Conservation (phyloP, 305 asterid genomes). For the Fraxinus baroniana region DNA sequence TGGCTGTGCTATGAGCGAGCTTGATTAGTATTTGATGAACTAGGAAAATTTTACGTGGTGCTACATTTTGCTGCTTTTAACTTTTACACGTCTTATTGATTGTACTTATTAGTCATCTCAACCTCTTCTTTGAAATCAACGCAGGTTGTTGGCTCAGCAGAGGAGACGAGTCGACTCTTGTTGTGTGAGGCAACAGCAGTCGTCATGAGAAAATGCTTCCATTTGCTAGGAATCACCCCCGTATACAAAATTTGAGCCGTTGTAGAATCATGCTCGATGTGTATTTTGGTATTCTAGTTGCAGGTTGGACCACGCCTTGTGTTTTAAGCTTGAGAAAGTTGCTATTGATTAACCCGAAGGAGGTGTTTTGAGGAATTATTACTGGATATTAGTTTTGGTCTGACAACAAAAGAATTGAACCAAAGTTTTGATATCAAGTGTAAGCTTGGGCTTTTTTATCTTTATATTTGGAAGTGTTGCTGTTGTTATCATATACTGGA, state of each 20-base stretch:
- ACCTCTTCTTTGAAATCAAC: neutral
- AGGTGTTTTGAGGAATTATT: neutral
- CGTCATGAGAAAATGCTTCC: conserved; percentile 86
- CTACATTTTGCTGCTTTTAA: neutral
- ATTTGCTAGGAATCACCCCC: conserved; percentile 80
- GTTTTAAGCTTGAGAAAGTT: neutral
- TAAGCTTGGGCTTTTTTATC: neutral
- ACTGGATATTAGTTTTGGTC: neutral
- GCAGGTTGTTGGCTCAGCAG: conserved; percentile 82
- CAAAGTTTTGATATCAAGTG: neutral
- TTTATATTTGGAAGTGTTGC: neutral
- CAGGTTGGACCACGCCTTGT: neutral
- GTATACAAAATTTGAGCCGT: conserved; percentile 67
- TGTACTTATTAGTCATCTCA: neutral
- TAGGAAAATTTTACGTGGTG: neutral
- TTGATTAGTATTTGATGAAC: neutral
- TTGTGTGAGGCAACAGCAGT: conserved; percentile 91
- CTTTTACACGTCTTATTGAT: neutral
- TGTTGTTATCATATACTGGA: neutral
- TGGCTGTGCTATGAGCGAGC: neutral
- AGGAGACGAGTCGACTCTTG: conserved; percentile 79
- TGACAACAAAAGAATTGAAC: neutral
- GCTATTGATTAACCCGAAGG: neutral
- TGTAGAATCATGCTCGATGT: neutral
- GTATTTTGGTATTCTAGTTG: neutral